Conservation (phyloP, 1,139 yeast genomes). For the Yamadazyma triangularis region DNA sequence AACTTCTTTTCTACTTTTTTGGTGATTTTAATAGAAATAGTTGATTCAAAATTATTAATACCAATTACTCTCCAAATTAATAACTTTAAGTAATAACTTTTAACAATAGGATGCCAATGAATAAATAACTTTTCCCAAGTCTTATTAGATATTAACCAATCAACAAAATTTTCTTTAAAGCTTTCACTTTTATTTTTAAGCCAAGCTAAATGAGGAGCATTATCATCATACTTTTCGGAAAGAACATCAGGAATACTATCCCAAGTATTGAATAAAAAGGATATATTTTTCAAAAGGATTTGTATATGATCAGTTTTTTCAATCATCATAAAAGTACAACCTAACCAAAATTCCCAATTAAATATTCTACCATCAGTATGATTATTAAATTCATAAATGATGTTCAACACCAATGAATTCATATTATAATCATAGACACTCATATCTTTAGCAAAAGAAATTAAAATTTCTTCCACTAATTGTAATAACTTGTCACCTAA, state of each 20-base stretch:
- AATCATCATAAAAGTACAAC: slow-evolving; percentile 55
- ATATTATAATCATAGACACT: slow-evolving; percentile 43
- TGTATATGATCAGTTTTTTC: slow-evolving; percentile 57
- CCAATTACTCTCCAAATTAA: slow-evolving; percentile 67
- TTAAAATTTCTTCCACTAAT: slow-evolving; percentile 30
- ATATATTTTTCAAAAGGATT: slow-evolving; percentile 56
- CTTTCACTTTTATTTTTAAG: slow-evolving; percentile 30
- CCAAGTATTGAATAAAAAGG: slow-evolving; percentile 73
- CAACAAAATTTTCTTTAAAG: slow-evolving; percentile 43
- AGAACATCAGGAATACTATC: slow-evolving; percentile 65
- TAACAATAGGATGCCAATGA: slow-evolving; percentile 77
- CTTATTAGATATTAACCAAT: slow-evolving; percentile 49
- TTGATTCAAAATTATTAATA: slow-evolving; percentile 37
- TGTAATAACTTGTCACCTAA: slow-evolving; percentile 8
- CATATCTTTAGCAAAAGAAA: slow-evolving; percentile 35
- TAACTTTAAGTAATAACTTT: slow-evolving; percentile 65
- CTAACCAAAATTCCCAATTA: slow-evolving; percentile 78
- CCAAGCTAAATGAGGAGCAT: slow-evolving; percentile 22
- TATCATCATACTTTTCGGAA: slow-evolving; percentile 32
- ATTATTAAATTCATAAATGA: slow-evolving; percentile 43
- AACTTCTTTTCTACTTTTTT: slow-evolving; percentile 26
- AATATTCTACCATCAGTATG: slow-evolving; percentile 27
- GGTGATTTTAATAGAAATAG: slow-evolving; percentile 29
- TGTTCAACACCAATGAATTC: slow-evolving; percentile 42
- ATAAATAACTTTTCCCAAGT: slow-evolving; percentile 57